Base-by-base conservation (phyloP, 805 yeast genomes). In the Candida koratica region DNA sequence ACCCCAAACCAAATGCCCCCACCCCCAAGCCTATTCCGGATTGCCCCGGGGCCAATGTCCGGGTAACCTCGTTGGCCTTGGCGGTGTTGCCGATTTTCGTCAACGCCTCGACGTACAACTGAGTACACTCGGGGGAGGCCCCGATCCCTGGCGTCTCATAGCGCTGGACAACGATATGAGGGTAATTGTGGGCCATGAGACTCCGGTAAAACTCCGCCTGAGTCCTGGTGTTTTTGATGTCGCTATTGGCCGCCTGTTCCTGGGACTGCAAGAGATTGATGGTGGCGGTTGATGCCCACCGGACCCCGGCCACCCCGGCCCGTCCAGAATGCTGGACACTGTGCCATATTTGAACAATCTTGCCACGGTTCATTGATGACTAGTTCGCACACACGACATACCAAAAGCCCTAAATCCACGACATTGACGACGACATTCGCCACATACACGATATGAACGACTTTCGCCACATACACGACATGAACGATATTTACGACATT, bases 101-200 rank as follows among this genome's bases (percentile, higher is more conserved):
- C 48, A 93, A 67, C 2, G 97, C 97, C 44, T 83, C 86, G 41
- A 79, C 67, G 57, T 93, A 93, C 25, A 84, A 66, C 43, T 72
- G 73, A 36, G 87, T 79, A 64, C 97, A 84, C 44, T 84, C 94
- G 2, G 77, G 72, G 38, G 84, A 80, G 9, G 81, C 66, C 7
- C 95, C 93, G 37, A 93, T 85, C n/a, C 96, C 96, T 0, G 93
- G 84, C 6, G 94, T 84, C 58, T 94, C 97, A 56, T 76, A 94
- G 41, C 99, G 75, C 39, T 93, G 82, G n/a, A 90, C 87, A 5
- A 93, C 96, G 37, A 90, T 81, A 51, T 88, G 95, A n/a, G 98
- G 97, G 55, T 87, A 93, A 61, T 85, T 84, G 37, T 90, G 74
- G 39, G 75, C 75, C 45, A 93, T 59, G 32, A 93, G 67, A 10